phyloP scores from a whole-genome alignment of 345 rosid species.

The Erucastrum elatum region DNA sequence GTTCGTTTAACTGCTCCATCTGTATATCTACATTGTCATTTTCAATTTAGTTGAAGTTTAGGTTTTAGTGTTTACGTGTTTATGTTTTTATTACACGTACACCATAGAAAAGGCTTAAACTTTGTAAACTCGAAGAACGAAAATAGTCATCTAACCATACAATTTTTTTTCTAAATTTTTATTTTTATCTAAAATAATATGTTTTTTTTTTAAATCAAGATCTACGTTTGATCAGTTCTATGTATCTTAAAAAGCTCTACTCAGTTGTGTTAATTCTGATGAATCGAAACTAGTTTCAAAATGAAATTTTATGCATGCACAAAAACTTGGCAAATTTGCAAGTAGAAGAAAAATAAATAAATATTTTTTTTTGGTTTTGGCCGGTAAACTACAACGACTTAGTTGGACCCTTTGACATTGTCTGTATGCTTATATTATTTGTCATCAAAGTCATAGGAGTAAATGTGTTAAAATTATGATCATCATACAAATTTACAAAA shows the following conservation, averaged over 20 bases:
- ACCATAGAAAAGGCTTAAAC: neutral
- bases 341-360: neutral
- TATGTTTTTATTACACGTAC: neutral
- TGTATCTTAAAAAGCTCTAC: neutral
- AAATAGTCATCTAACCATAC: neutral
- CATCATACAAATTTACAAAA: neutral
- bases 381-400: neutral
- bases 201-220: too few species aligned
- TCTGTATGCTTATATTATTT: neutral
- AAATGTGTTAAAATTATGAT: neutral
- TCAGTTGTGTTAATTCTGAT: neutral
- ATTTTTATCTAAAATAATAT: too few species aligned
- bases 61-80: conserved; percentile 21
- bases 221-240: neutral
- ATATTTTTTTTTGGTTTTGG: neutral
- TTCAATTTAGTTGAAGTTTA: conserved; percentile 28
- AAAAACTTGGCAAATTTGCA: neutral
- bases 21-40: conserved; percentile 25
- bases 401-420: neutral
- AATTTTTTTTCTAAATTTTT: neutral
- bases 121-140: neutral
- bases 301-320: neutral
- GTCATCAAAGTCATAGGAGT: neutral
- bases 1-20: conserved; percentile 38
- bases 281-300: neutral